Conservation (phyloP, 495 filamentous ascomycete species). For the Aspergillus homomorphus region DNA sequence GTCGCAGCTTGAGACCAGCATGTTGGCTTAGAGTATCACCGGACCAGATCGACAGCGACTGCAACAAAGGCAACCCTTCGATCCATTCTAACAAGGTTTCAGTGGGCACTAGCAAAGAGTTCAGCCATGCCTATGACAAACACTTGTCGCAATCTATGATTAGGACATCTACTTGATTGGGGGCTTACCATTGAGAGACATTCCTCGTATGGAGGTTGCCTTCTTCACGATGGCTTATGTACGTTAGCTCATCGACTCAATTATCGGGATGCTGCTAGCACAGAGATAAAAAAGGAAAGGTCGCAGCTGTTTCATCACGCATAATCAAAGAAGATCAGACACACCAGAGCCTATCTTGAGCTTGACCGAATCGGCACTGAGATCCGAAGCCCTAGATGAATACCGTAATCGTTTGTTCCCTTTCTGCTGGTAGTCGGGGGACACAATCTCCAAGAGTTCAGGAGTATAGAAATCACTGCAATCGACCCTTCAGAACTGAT, state of each 20-base stretch:
- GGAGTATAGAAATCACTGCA: constrained; percentile 47
- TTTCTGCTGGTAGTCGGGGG: constrained; percentile 15
- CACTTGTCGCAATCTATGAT: not conserved
- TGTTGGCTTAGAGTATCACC: constrained; percentile 54
- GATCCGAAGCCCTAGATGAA: constrained; percentile 15
- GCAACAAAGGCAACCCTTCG: constrained; percentile 41
- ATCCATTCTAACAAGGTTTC: constrained; percentile 44
- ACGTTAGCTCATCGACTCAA: constrained; percentile 8
- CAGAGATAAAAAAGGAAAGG: not conserved
- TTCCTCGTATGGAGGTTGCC: constrained; percentile 51
- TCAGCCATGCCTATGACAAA: not conserved
- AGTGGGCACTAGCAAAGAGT: constrained; percentile 30
- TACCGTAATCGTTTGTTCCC: constrained; percentile 28
- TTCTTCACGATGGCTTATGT: constrained; percentile 45
- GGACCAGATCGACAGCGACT: constrained; percentile 52
- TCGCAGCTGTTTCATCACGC: not conserved
- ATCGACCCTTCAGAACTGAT: constrained; percentile 7
- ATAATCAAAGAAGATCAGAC: not conserved
- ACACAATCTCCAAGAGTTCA: constrained; percentile 38
- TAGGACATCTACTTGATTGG: too few species aligned
- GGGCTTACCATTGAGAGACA: constrained; percentile 44
- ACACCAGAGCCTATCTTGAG: constrained; percentile 23
- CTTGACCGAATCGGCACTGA: constrained; percentile 11
- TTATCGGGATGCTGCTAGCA: not conserved
- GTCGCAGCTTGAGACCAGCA: constrained; percentile 48